Base-by-base conservation (phyloP, 306 rosid genomes). In the Rosa multiflora region DNA sequence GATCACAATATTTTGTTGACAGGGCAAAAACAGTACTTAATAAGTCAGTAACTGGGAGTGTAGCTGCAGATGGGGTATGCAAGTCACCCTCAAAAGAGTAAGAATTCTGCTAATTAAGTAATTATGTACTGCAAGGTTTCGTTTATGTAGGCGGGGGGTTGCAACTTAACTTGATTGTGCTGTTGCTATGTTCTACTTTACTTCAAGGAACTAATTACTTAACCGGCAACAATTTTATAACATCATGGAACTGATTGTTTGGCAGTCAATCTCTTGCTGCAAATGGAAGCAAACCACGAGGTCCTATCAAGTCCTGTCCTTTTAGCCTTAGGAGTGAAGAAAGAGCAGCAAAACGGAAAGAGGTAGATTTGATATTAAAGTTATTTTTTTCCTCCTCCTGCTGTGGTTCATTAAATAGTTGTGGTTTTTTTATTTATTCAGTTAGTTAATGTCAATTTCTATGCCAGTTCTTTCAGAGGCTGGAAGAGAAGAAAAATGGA, bases 301-400 rank as follows among this genome's bases (percentile, higher is more conserved):
- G 91, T 76, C 74, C 87, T 53, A 87, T 89, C 42, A 62, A 18
- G 75, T 70, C 84, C 67, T 78, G 85, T 32, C 94, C 98, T 63
- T 96, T 93, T 75, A 93, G 75, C 79, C 85, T 95, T 82, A 89
- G 79, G 88, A 96, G 93, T 83, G 96, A 91, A 79, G 97, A 91
- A 87, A 91, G 99, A 89, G 99, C 89, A 68, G 91, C 82, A 75
- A 96, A 96, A 78, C 92, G 96, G 63, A 93, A 87, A 87, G 97
- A 96, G 92, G 99, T 74, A 87, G 88, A 76, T 61, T 82, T 72
- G 35, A 76, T n/a, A 58, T 82, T 35, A 4, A 51, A 42, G 4
- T 79, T 43, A 37, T 43, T 76, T 58, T n/a, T 12, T 6, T 44
- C 46, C 32, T 61, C 39, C 17, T 40, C 7, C 11, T 61, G 56